Base-by-base conservation (phyloP, 2,329 filamentous ascomycete genomes). In the Trichoderma sp. region DNA sequence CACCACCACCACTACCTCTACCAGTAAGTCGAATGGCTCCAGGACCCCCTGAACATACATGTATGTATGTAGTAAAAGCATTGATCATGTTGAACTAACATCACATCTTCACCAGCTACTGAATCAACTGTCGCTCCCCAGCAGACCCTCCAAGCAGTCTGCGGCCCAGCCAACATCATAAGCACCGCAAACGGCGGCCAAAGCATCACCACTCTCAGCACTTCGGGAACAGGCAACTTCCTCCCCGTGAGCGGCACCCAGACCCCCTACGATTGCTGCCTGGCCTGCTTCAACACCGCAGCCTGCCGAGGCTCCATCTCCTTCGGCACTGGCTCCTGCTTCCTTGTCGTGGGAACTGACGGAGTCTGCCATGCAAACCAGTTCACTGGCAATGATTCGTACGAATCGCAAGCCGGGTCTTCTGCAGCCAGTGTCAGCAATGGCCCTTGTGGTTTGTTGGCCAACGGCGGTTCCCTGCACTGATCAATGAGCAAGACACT, bases 291-390 rank as follows among this genome's bases (percentile, higher is more conserved):
- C 42, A 67, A 29, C 22, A 67, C 17, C 10, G 0, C 12, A 2
- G 19, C 39, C 64, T 67, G 64, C 32, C 19, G 64, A 34, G 57
- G 42, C 2, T 52, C 64, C 17, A 4, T 60, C 9, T 32, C 17
- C 27, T 35, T 10, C 37, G 29, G 13, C 15, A 29, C 71, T 71
- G 87, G 32, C 10, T 8, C 27, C 5, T 65, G 63, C 63, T 57
- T 4, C 32, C 27, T 35, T 12, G 13, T 65, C 15, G 52, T 65
- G 3, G 34, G 29, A 37, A 27, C 27, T 8, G 29, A 65, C 17
- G 19, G 15, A 7, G 52, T 65, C 2, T 65, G 63, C 52, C 29
- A 65, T n/a, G 63, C 63, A 3, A 65, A 65, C 63, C 52, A 65
- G 34, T 64, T 45, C 25, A n/a, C 9, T 7, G n/a, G 25, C 12